phyloP scores from a whole-genome alignment of 768 basidiomycete species.

The Agaricus bisporus region DNA sequence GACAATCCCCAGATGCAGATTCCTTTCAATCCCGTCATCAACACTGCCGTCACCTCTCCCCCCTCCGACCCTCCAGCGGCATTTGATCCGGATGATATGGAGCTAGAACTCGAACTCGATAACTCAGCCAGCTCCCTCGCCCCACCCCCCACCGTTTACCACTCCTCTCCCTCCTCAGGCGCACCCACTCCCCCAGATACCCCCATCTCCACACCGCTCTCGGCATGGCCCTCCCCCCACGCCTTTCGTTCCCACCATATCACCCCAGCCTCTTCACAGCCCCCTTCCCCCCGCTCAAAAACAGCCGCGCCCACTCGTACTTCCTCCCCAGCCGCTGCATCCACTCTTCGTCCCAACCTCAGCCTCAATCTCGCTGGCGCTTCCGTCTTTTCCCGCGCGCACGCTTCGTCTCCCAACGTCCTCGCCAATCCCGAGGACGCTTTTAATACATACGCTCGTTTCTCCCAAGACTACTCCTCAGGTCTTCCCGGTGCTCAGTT shows the following conservation, averaged over 20 bases:
- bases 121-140: slow-evolving; percentile 12
- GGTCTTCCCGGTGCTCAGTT: slow-evolving; percentile 55
- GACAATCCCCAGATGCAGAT: slow-evolving; percentile 31
- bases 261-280: slow-evolving; percentile 35
- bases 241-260: slow-evolving; percentile 22
- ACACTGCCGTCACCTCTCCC: slow-evolving; percentile 28
- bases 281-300: slow-evolving; percentile 44
- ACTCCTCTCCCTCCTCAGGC: slow-evolving; percentile 36
- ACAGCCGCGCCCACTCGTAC: slow-evolving; percentile 27
- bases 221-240: slow-evolving; percentile 32
- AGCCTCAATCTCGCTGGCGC: slow-evolving; percentile 15
- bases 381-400: slow-evolving; percentile 18
- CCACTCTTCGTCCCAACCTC: slow-evolving; percentile 16
- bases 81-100: slow-evolving; percentile 80
- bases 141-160: slow-evolving; percentile 10
- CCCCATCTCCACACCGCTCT: slow-evolving; percentile 44
- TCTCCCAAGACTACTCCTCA: slow-evolving; percentile 53
- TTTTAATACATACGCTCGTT: slow-evolving; percentile 67
- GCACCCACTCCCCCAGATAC: slow-evolving; percentile 43
- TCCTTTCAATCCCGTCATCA: slow-evolving; percentile 38
- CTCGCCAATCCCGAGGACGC: slow-evolving; percentile 40
- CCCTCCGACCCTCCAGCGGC: not conserved
- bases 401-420: slow-evolving; percentile 12
- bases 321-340: slow-evolving; percentile 23
- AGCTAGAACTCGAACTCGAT: slow-evolving; percentile 62